Conservation (phyloP, 1,284 basidiomycete genomes). For the Exobasidium rhododendri region DNA sequence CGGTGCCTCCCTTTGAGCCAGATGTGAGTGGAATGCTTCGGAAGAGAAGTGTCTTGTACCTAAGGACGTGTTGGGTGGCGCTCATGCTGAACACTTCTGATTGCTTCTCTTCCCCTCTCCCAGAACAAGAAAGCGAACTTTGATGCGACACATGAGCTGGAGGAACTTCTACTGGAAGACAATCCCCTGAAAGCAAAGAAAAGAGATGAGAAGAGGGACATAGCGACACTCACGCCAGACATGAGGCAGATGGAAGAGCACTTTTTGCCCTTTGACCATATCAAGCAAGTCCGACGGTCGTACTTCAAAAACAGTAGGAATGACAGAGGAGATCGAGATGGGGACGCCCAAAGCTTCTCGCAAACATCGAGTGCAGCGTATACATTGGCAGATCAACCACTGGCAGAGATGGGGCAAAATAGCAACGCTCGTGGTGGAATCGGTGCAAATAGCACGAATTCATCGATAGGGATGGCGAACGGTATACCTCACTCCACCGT, state of each 20-base stretch:
- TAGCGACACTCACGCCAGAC: constrained; percentile 77
- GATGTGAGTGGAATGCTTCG: too few relatives aligned
- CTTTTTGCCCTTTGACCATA: constrained; percentile 47
- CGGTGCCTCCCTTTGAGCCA: constrained; percentile 81
- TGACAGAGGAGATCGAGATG: constrained; percentile 11
- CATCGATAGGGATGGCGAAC: not conserved
- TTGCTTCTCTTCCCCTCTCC: not conserved
- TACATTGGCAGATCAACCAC: constrained; percentile 42
- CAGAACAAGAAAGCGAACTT: constrained; percentile 95
- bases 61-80: not conserved
- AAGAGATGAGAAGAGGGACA: constrained; percentile 81
- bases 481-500: not conserved
- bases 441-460: constrained; percentile 9
- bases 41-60: constrained; percentile 59
- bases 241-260: constrained; percentile 98
- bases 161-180: constrained; percentile 90
- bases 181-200: constrained; percentile 94
- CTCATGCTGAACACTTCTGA: not conserved
- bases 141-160: constrained; percentile 96
- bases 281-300: constrained; percentile 40
- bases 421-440: not conserved
- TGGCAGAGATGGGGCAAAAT: constrained; percentile 29
- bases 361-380: constrained; percentile 31
- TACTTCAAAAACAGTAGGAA: constrained; percentile 31
- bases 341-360: constrained; percentile 17